Percentiles rank a stretch among this genome's conserved stretches.
These are phyloP conservation scores for Curvularia sp. DNA, from an alignment of 2,329 filamentous ascomycete genomes.

Conservation along the genomic window DNA sequence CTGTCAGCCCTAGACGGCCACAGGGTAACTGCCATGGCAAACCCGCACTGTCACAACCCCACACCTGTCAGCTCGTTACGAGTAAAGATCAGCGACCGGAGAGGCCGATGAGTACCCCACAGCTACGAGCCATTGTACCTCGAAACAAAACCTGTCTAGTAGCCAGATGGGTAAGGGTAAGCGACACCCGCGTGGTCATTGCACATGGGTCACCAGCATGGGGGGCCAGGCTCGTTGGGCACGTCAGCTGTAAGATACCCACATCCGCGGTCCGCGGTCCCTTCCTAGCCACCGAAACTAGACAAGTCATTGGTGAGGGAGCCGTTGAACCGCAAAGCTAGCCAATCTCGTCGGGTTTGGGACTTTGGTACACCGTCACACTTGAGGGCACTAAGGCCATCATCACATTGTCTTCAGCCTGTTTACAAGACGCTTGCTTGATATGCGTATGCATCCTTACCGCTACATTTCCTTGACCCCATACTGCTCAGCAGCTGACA, in stretches of 20 bases:
- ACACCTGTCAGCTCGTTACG: slow-evolving; percentile 1
- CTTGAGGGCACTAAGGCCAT: slow-evolving; percentile 1
- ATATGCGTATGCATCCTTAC: not conserved
- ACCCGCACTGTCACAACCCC: not conserved
- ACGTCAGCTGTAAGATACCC: slow-evolving; percentile 17
- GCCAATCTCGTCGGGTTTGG: not conserved
- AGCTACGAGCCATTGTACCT: not conserved
- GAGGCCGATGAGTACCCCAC: slow-evolving; percentile 5
- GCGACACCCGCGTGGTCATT: slow-evolving; percentile 9
- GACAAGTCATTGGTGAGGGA: not conserved
- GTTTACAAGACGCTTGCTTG: not conserved
- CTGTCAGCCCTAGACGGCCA: not conserved
- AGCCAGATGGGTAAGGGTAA: slow-evolving; percentile 9
- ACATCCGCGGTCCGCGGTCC: slow-evolving; percentile 10
- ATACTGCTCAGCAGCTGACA: not conserved
- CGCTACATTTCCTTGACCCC: not conserved
- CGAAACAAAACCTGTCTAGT: slow-evolving; percentile 4
- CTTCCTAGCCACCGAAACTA: not conserved
- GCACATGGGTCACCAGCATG: slow-evolving; percentile 7
- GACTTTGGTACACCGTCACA: slow-evolving; percentile 7
- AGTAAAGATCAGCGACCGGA: not conserved
- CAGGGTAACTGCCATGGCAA: not conserved
- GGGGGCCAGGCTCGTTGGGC: slow-evolving; percentile 1
- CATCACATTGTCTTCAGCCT: slow-evolving; percentile 2
- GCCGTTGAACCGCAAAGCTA: slow-evolving; percentile 5